A percentile compares a stretch with the other conserved stretches of the same genome.
These are phyloP conservation scores for Sugiyamaella pinicola DNA, from an alignment of 1,139 yeast species.

Conservation along the genomic window DNA sequence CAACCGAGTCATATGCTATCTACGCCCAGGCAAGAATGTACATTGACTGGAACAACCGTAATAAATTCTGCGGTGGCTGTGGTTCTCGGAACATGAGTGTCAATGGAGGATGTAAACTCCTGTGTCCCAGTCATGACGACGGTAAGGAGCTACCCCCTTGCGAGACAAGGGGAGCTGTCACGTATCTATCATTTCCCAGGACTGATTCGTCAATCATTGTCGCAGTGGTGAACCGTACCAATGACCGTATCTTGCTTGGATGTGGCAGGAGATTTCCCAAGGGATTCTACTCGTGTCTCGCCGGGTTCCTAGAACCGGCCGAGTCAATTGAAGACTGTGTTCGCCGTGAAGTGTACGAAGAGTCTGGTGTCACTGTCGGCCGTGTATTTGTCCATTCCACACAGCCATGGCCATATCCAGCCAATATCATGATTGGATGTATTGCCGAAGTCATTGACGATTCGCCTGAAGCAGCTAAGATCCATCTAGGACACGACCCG, in stretches of 20 bases:
- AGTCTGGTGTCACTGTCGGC: conserved; percentile 76
- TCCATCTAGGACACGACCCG: conserved; percentile 77
- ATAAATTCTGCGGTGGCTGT: conserved; percentile 86
- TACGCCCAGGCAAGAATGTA: conserved; percentile 83
- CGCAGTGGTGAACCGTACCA: conserved; percentile 66
- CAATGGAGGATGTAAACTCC: conserved; percentile 80
- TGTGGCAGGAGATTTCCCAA: conserved; percentile 60
- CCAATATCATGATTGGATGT: conserved; percentile 91
- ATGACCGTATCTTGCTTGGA: conserved; percentile 69
- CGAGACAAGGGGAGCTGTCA: conserved; percentile 43
- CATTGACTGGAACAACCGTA: conserved; percentile 79
- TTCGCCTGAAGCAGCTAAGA: conserved; percentile 50
- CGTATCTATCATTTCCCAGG: conserved; percentile 79
- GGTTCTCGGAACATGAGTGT: conserved; percentile 69
- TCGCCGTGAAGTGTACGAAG: conserved; percentile 91
- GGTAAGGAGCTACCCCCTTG: conserved; percentile 38
- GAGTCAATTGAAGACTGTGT: conserved; percentile 91
- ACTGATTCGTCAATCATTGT: conserved; percentile 87
- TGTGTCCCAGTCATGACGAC: conserved; percentile 52
- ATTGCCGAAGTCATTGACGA: conserved; percentile 67
- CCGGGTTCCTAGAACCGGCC: conserved; percentile 95
- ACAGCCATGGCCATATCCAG: conserved; percentile 98
- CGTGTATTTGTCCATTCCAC: conserved; percentile 62
- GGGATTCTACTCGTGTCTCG: conserved; percentile 72
- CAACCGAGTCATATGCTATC: conserved; percentile 54